Conservation (phyloP, 2,329 filamentous ascomycete species). For the Periconia sp. region DNA sequence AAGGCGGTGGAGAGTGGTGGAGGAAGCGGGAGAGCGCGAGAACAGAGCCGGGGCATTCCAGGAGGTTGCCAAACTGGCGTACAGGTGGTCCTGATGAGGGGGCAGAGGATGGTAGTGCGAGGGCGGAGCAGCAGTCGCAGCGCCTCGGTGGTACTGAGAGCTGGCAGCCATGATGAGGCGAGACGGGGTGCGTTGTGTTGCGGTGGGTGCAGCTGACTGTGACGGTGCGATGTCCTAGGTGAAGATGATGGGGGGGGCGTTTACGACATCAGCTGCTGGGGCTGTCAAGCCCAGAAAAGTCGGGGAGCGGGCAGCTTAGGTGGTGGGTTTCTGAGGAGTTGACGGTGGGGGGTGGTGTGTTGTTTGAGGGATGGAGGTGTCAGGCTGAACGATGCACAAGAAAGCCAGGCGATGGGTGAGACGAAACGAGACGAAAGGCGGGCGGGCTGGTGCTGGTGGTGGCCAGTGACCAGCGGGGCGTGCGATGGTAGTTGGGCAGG, state of each 20-base stretch:
- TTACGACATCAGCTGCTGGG: constrained; percentile 20
- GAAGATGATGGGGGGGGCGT: constrained; percentile 10
- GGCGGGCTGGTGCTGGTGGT: constrained; percentile 10
- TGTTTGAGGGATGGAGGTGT: constrained; percentile 18
- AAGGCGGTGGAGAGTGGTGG: constrained; percentile 9
- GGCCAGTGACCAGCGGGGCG: too few relatives aligned
- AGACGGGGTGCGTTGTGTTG: neutral
- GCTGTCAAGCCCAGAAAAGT: constrained; percentile 12
- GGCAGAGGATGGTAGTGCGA: constrained; percentile 31
- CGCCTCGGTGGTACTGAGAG: constrained; percentile 33
- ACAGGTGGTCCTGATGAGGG: constrained; percentile 25
- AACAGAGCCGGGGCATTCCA: constrained; percentile 27
- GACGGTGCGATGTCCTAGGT: neutral
- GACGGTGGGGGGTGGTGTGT: constrained; percentile 13
- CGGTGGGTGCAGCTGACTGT: too few relatives aligned
- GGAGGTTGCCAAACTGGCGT: constrained; percentile 22
- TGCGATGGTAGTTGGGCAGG: too few relatives aligned
- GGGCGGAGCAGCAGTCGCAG: constrained; percentile 21
- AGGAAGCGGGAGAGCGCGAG: constrained; percentile 15
- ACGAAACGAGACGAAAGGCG: constrained; percentile 6
- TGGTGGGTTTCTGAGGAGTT: constrained; percentile 11
- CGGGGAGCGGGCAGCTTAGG: constrained; percentile 21
- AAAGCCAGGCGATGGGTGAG: neutral
- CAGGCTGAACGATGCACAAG: constrained; percentile 23
- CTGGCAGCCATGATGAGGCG: constrained; percentile 29